Evolutionary conservation across 116 monocot species (phyloP).

Genomic region (Trichopus zeylanicus): DNA sequence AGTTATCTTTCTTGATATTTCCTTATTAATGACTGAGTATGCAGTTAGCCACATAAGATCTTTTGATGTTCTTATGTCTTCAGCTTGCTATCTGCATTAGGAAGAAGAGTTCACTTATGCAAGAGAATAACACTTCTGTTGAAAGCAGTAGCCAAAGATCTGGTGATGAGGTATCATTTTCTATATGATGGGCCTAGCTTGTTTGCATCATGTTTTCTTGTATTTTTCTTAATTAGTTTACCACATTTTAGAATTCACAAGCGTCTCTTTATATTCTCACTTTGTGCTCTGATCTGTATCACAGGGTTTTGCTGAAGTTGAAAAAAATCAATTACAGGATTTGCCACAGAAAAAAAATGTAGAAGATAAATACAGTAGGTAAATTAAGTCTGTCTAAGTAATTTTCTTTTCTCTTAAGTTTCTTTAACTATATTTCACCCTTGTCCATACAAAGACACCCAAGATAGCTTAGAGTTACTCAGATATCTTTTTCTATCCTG

Average conservation of each 20-base stretch:
- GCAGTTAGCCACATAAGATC: too few species aligned
- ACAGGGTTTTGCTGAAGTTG: slow-evolving; percentile 16
- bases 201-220: not conserved
- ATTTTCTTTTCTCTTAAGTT: not conserved
- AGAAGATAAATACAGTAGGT: slow-evolving; percentile 26
- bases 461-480: not conserved
- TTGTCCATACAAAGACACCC: not conserved
- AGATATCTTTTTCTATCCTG: too few species aligned
- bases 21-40: not conserved
- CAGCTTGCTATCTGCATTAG: slow-evolving; percentile 87
- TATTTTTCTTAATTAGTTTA: not conserved
- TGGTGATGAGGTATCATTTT: slow-evolving; percentile 32
- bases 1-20: not conserved
- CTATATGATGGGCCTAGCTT: not conserved
- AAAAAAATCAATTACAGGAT: slow-evolving; percentile 11
- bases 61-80: not conserved
- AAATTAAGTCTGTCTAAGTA: not conserved
- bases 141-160: slow-evolving; percentile 17
- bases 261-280: not conserved
- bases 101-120: slow-evolving; percentile 41
- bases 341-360: slow-evolving; percentile 7
- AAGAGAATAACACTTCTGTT: slow-evolving; percentile 14
- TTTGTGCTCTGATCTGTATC: not conserved
- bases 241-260: not conserved
- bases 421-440: not conserved